Evolutionary conservation across 1,139 yeast species (phyloP).

Genomic region (Pneumocystis oryctolagi): DNA sequence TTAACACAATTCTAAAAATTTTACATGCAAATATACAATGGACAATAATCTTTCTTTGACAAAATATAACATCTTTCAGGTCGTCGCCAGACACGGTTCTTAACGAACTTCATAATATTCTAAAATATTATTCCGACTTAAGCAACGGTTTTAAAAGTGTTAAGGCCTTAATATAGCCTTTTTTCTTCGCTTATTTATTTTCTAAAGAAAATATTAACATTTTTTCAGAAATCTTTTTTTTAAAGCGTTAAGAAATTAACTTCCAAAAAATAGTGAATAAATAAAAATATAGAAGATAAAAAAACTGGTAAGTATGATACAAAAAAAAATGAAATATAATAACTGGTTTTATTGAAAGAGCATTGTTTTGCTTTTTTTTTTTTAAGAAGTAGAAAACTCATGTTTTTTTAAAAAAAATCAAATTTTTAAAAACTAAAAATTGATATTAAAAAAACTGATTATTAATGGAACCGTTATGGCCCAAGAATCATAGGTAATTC

Average conservation of each 20-base stretch:
- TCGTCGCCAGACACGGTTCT: neutral
- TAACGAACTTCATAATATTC: neutral
- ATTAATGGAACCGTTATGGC: neutral
- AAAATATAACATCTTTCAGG: neutral
- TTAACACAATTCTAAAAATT: neutral
- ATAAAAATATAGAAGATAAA: neutral
- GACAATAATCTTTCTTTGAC: neutral
- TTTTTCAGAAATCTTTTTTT: neutral
- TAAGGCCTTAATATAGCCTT: neutral
- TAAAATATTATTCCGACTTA: neutral
- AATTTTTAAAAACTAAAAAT: neutral
- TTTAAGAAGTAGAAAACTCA: neutral
- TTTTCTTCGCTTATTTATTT: neutral
- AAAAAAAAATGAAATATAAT: neutral
- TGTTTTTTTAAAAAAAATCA: neutral
- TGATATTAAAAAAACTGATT: neutral
- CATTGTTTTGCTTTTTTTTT: neutral
- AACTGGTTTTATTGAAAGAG: neutral
- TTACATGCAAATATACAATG: neutral
- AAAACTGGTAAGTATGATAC: neutral
- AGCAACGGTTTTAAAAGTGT: constrained; percentile 1
- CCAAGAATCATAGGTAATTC: neutral
- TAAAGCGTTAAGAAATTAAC: neutral
- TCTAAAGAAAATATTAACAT: neutral
- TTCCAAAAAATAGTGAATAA: neutral